Conservation (phyloP, 2,329 filamentous ascomycete genomes). For the Hypomyces rosellus region DNA sequence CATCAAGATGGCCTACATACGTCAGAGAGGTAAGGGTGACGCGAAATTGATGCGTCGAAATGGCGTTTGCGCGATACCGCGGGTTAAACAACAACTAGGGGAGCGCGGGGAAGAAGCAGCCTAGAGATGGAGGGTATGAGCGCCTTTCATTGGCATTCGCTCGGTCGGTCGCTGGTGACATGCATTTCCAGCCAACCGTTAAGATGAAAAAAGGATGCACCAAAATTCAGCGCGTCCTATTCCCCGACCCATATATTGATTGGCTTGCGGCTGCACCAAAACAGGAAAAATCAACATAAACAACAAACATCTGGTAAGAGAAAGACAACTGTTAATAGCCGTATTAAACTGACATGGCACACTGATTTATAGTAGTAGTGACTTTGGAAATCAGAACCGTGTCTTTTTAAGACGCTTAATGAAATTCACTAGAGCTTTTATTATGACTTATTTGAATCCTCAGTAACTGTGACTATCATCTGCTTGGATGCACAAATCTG, state of each 20-base stretch:
- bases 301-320: background rate
- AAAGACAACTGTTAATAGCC: too few relatives aligned
- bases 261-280: background rate
- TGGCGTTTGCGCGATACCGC: constrained; percentile 8
- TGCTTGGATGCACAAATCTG: too few relatives aligned
- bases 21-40: background rate
- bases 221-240: constrained; percentile 5
- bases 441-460: too few relatives aligned
- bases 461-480: too few relatives aligned
- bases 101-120: background rate
- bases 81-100: constrained; percentile 1
- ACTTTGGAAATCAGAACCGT: too few relatives aligned
- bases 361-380: too few relatives aligned
- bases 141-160: constrained; percentile 1
- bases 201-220: background rate
- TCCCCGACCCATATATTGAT: background rate
- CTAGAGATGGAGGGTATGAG: background rate
- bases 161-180: background rate
- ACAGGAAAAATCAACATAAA: background rate
- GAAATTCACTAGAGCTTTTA: too few relatives aligned
- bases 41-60: constrained; percentile 11
- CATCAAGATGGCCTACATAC: background rate
- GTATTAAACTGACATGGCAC: too few relatives aligned
- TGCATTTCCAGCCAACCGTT: constrained; percentile 3
- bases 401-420: too few relatives aligned